Evolutionary conservation across 345 rosid genomes (phyloP), one percentile per base, ranked within the genome.

Genomic region (Populus davidiana): DNA sequence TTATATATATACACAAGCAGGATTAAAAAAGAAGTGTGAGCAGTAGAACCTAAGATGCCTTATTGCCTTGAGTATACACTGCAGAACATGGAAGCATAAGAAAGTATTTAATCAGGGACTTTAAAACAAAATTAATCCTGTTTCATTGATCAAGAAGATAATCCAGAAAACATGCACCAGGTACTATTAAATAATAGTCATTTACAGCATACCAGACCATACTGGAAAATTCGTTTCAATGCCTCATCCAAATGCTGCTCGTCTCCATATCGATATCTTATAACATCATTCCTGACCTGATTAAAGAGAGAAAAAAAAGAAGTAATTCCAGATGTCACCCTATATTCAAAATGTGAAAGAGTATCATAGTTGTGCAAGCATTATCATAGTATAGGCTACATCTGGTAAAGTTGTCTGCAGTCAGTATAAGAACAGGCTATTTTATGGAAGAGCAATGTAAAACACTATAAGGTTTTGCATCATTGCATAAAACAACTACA

Each of bases 181-280:
- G 6, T 17, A 21, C 31, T 14, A 79, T 49, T 61, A 21, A 12
- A 44, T 65, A n/a, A 25, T 3, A 43, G 38, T 35, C 38, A 29
- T 43, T 71, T 27, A 59, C 62, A 67, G 75, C 89, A 84, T 86
- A 95, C 99, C 96, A 77, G 87, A 75, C 97, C 97, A 84, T 89
- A 93, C 82, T 91, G 97, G 83, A 95, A 95, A 76, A 93, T 93
- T 52, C 98, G 89, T 81, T 92, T 91, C 70, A 93, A 81, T 36
- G 99, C 98, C 81, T 95, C 99, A 12, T 93, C 99, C 88, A 93
- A 84, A 84, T 92, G 98, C 78, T 95, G 99, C 84, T 95, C 99
- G 71, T 95, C 99, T 78, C 99, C 97, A 75, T 95, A 95, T 20
- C 97, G 92, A 68, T 80, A 95, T 88, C 99, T 86, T 29, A 81